A percentile compares a stretch with the other conserved stretches of the same genome.
phyloP scores from a whole-genome alignment of 352 stramenopile genomes.

The Phytophthora megakarya region DNA sequence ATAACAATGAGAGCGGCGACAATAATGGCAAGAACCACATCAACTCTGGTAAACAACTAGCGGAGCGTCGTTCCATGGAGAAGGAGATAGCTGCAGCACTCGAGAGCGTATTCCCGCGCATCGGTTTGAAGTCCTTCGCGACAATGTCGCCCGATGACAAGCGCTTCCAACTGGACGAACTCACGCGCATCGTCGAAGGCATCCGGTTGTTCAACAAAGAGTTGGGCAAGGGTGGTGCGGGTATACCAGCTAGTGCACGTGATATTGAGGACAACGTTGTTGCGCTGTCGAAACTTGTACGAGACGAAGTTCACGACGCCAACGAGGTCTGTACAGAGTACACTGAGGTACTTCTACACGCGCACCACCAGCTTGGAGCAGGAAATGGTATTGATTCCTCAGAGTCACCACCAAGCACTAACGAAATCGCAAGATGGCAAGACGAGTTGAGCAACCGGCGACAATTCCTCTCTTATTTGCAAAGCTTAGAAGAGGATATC shows the following conservation, averaged over 20 bases:
- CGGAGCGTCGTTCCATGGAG: slow-evolving; percentile 73
- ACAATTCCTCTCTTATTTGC: slow-evolving; percentile 92
- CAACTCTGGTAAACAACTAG: slow-evolving; percentile 41
- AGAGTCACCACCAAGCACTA: slow-evolving; percentile 21
- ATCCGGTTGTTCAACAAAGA: slow-evolving; percentile 95
- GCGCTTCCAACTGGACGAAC: slow-evolving; percentile 88
- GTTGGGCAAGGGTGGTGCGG: slow-evolving; percentile 84
- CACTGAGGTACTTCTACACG: slow-evolving; percentile 75
- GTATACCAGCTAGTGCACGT: slow-evolving; percentile 69
- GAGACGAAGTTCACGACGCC: slow-evolving; percentile 61
- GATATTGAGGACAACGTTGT: slow-evolving; percentile 63
- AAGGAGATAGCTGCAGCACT: slow-evolving; percentile 90
- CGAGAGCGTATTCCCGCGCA: slow-evolving; percentile 95
- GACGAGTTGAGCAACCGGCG: slow-evolving; percentile 92
- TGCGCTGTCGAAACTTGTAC: slow-evolving; percentile 51
- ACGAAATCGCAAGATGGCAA: slow-evolving; percentile 83
- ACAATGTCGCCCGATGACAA: slow-evolving; percentile 91
- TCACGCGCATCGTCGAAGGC: slow-evolving; percentile 91
- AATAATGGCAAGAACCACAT: slow-evolving; percentile 19
- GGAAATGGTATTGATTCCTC: slow-evolving; percentile 31
- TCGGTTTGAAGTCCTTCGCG: slow-evolving; percentile 94
- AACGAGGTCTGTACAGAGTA: slow-evolving; percentile 83
- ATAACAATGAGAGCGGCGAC: slow-evolving; percentile 25
- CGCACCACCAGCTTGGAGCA: slow-evolving; percentile 58
- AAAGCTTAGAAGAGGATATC: slow-evolving; percentile 93